Evolutionary conservation across 1,284 basidiomycete species (phyloP).

Genomic region (Marasmius sp.): DNA sequence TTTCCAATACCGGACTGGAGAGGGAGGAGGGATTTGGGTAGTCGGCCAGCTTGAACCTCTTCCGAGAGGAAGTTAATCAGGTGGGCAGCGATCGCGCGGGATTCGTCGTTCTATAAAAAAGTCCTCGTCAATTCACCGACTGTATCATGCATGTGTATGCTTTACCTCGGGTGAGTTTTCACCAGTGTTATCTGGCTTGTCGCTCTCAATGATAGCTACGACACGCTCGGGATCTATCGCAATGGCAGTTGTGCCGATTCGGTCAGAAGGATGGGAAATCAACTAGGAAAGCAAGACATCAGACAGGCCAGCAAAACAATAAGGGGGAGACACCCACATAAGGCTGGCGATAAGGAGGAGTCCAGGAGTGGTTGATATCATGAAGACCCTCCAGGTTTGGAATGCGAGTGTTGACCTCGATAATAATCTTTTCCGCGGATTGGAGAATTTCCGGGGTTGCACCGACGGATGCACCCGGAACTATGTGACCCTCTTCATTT

Average conservation of each 20-base stretch:
- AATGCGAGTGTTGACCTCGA: conserved; percentile 50
- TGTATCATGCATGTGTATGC: background rate
- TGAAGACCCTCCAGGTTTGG: conserved; percentile 48
- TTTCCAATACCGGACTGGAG: conserved; percentile 54
- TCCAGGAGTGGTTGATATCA: conserved; percentile 47
- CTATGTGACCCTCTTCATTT: conserved; percentile 48
- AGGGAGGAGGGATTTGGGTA: conserved; percentile 45
- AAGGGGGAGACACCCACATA: conserved; percentile 32
- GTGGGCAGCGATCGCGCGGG: conserved; percentile 42
- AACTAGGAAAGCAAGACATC: conserved; percentile 25
- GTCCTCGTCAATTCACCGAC: background rate
- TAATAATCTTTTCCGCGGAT: conserved; percentile 50
- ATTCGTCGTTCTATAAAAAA: conserved; percentile 34
- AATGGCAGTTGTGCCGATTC: conserved; percentile 47
- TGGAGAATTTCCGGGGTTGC: conserved; percentile 53
- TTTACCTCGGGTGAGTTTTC: conserved; percentile 43
- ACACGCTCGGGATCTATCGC: conserved; percentile 50
- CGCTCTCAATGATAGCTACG: conserved; percentile 46
- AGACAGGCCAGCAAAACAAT: background rate
- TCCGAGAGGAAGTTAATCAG: conserved; percentile 47
- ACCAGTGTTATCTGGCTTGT: conserved; percentile 49
- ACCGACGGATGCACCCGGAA: conserved; percentile 50
- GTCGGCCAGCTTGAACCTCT: conserved; percentile 44
- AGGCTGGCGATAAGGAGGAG: conserved; percentile 47
- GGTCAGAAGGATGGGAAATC: conserved; percentile 43